Evolutionary conservation across 148 eudicot species (phyloP), one percentile per base, ranked within the genome.

Genomic region (Fagopyrum esculentum): DNA sequence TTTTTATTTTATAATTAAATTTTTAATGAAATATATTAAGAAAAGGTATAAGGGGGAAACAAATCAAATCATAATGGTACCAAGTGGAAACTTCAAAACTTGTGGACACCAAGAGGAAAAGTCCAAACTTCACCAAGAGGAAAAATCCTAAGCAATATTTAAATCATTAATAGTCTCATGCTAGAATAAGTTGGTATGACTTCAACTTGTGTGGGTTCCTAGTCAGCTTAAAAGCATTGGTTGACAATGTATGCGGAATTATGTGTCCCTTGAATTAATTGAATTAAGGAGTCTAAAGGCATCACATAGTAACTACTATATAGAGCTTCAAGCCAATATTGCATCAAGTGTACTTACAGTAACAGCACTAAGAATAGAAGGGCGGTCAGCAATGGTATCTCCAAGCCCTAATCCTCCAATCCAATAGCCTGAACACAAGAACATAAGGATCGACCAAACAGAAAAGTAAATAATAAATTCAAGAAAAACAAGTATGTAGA

Each of bases 401-500:
- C 91, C 95, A 81, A 87, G 88, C 63, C 97, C 97, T 87, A 92
- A 87, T 26, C 97, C 97, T 19, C 97, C 97, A 82, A 92, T 88
- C 84, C 83, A 88, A 71, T 82, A 92, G 61, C 97, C 95, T 92
- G 85, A 43, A 78, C 4, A 78, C 60, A 74, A 48, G 52, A 45
- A 71, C 19, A 66, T 1, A 66, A 66, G 17, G 15, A 66, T 66
- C 16, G 3, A 40, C 9, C 4, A 5, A 43, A 8, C 22, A 66
- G n/a, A 43, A 12, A 9, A 19, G 22, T 3, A 54, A 54, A 8
- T 4, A n/a, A n/a, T 15, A 16, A 7, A 59, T 30, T 59, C 64
- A 17, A 59, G 22, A 2, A 19, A 59, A 19, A 22, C 64, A 17
- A 13, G 59, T 54, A n/a, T 61, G 30, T 66, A 13, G 46, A 66